A percentile compares a stretch with the other conserved stretches of the same genome.
These are phyloP conservation scores for Aspergillus tanneri DNA, from an alignment of 2,329 filamentous ascomycete species.

Conservation along the genomic window DNA sequence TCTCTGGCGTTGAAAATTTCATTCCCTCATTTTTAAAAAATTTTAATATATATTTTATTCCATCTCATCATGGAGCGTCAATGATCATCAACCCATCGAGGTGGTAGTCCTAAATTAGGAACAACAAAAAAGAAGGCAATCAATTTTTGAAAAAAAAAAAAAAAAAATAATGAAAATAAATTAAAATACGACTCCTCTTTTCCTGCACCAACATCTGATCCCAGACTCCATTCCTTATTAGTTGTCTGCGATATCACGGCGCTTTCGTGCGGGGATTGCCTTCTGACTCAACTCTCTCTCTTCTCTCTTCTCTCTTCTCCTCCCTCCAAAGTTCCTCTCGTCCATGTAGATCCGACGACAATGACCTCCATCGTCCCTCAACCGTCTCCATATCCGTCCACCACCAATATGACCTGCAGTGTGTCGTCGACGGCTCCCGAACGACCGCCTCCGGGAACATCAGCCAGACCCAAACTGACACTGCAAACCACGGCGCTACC, in stretches of 20 bases:
- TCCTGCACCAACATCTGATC: conserved; percentile 2
- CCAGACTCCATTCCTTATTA: conserved; percentile 4
- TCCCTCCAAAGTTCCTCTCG: conserved; percentile 6
- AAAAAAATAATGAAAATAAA: neutral
- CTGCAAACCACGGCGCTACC: conserved; percentile 56
- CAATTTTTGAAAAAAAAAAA: neutral
- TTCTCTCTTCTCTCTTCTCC: neutral
- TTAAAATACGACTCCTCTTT: conserved; percentile 7
- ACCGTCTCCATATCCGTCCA: conserved; percentile 5
- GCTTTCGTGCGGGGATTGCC: conserved; percentile 5
- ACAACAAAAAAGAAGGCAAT: neutral
- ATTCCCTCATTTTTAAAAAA: no score
- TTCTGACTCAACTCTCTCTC: neutral
- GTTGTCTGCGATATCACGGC: conserved; percentile 1
- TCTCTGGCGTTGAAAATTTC: no score
- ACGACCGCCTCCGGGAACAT: conserved; percentile 22
- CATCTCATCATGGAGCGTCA: neutral
- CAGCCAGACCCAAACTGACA: conserved; percentile 60
- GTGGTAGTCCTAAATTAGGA: conserved; percentile 11
- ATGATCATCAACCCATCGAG: conserved; percentile 5
- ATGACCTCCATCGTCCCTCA: conserved; percentile 12
- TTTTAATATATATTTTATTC: no score
- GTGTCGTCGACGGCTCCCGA: conserved; percentile 14
- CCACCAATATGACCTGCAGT: conserved; percentile 19
- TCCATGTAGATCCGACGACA: neutral